Base-by-base conservation (phyloP, 495 filamentous ascomycete genomes). In the Penicillium angulare region DNA sequence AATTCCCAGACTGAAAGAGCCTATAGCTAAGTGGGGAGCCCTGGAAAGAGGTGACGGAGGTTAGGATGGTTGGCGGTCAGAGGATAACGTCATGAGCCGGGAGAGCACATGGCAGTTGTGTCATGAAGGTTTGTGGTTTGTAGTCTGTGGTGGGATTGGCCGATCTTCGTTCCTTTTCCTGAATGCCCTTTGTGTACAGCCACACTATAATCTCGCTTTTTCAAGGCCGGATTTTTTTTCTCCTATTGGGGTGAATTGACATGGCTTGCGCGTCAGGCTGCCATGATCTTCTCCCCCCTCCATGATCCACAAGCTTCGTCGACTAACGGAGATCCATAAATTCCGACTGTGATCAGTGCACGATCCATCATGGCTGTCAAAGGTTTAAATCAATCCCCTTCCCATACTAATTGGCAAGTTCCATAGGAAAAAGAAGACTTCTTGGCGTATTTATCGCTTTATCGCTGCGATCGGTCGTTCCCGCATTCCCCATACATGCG, bases 81-180 rank as follows among this genome's bases (percentile, higher is more conserved):
- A 56, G 43, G 47, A 53, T 51, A 51, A 64, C 61, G 58, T 64
- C 61, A 64, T 61, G 50, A 44, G 13, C 13, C 12, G 24, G 21
- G 10, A 23, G 36, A 9, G 18, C 17, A 15, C 15, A 8, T n/a
- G n/a, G n/a, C n/a, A n/a, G n/a, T n/a, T n/a, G n/a, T n/a, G n/a
- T n/a, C n/a, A n/a, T n/a, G n/a, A n/a, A n/a, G n/a, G n/a, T n/a
- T n/a, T n/a, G n/a, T n/a, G n/a, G n/a, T n/a, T n/a, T n/a, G n/a
- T 38, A 8, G n/a, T 18, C 24, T 13, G 15, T 13, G 21, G 18
- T 41, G 10, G 18, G 3, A 41, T 41, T 41, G 40, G 43, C 24
- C 26, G 57, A 60, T 53, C 53, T 13, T 31, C 27, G 13, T 31
- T 31, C 27, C 13, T 31, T 31, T 31, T 31, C 27, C 8, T 31